Evolutionary conservation across 345 rosid species (phyloP).

Genomic region (Lepidium sativum): DNA sequence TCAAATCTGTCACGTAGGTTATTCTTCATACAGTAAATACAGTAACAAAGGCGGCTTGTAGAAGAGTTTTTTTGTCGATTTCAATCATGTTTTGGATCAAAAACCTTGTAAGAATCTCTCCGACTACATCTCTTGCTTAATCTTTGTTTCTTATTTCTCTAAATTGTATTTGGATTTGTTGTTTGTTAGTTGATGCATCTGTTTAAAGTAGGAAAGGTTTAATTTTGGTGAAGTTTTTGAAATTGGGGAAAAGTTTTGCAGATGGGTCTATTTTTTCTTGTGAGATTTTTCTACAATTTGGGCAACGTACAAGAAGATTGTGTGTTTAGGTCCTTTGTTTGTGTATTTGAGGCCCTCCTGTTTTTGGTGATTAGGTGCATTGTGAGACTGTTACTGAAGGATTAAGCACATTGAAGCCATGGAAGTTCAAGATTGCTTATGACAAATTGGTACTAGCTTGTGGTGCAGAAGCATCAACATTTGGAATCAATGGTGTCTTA

Average conservation of each 20-base stretch:
- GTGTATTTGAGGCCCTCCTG: too few species aligned
- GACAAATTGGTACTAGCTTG: conserved; percentile 86
- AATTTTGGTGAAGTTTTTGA: not conserved
- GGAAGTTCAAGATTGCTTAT: conserved; percentile 75
- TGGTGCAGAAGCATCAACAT: conserved; percentile 89
- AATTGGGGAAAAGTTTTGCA: not conserved
- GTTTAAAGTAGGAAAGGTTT: not conserved
- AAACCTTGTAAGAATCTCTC: conserved; percentile 25
- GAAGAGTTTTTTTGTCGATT: not conserved
- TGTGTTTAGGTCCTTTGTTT: too few species aligned
- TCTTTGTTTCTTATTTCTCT: not conserved
- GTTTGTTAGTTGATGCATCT: not conserved
- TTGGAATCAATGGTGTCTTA: conserved; percentile 80
- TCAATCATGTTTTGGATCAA: conserved; percentile 40
- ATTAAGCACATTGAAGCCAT: conserved; percentile 44
- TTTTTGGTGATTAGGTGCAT: conserved; percentile 43
- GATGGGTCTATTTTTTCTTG: not conserved
- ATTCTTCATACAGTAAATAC: conserved; percentile 4
- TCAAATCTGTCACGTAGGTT: conserved; percentile 18
- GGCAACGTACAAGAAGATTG: not conserved
- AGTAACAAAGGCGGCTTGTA: not conserved
- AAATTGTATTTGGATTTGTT: not conserved
- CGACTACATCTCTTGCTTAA: conserved; percentile 4
- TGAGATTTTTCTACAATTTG: not conserved
- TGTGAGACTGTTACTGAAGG: conserved; percentile 64